These are phyloP conservation scores for Debaryomycetaceae sp. DNA, from an alignment of 1,139 yeast genomes.

Conservation along the genomic window DNA sequence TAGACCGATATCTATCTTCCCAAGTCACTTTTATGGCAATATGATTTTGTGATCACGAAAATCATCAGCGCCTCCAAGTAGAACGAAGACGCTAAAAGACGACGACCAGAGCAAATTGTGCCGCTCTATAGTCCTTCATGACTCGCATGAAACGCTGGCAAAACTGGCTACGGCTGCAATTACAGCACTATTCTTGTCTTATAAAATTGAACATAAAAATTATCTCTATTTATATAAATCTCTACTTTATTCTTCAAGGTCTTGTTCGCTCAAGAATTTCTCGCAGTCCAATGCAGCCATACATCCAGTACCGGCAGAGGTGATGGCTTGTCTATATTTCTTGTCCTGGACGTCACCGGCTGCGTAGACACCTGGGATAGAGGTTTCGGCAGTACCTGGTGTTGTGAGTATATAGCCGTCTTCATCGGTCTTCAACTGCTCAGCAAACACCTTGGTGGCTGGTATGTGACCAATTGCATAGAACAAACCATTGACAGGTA, in stretches of 20 bases:
- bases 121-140: too few relatives aligned
- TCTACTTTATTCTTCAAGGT: constrained; percentile 15
- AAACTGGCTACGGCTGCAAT: too few relatives aligned
- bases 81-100: too few relatives aligned
- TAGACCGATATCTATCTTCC: background rate
- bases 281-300: constrained; percentile 99
- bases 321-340: constrained; percentile 96
- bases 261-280: constrained; percentile 72
- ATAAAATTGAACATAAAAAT: too few relatives aligned
- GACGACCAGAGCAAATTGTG: too few relatives aligned
- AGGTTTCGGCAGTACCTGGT: constrained; percentile 86
- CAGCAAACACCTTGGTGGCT: constrained; percentile 74
- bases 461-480: constrained; percentile 98
- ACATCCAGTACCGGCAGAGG: constrained; percentile 99
- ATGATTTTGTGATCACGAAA: too few relatives aligned
- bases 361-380: constrained; percentile 91
- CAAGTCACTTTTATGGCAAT: too few relatives aligned
- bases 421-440: constrained; percentile 80
- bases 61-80: too few relatives aligned
- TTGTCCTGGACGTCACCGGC: constrained; percentile 99
- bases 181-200: too few relatives aligned
- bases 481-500: constrained; percentile 87
- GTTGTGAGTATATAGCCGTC: constrained; percentile 82
- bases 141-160: too few relatives aligned
- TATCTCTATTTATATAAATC: too few relatives aligned